Evolutionary conservation across 169 alveolate genomes (phyloP).

Genomic region (Plasmodium yoelii): DNA sequence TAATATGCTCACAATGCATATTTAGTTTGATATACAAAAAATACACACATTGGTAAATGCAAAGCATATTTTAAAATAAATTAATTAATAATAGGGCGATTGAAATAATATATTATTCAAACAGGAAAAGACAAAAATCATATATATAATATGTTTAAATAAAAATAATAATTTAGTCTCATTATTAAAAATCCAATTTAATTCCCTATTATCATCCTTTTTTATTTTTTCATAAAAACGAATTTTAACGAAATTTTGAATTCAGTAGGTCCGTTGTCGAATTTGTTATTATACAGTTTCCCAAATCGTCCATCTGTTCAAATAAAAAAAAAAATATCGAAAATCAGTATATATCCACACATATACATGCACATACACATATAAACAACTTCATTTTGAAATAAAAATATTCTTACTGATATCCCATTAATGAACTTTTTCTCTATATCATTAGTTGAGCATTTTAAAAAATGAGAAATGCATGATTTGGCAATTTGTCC

Average conservation of each 20-base stretch:
- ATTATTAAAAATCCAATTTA: too few species aligned
- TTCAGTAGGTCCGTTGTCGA: constrained; percentile 33
- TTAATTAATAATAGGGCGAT: neutral
- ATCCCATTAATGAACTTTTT: constrained; percentile 45
- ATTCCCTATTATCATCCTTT: constrained; percentile 3
- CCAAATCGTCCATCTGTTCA: constrained; percentile 60
- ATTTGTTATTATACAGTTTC: constrained; percentile 62
- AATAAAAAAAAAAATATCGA: neutral
- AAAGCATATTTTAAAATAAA: constrained; percentile 4
- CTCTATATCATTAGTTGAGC: constrained; percentile 44
- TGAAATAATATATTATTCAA: too few species aligned
- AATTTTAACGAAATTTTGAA: constrained; percentile 17
- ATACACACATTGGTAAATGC: neutral
- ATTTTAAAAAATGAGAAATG: constrained; percentile 39
- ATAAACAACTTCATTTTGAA: neutral
- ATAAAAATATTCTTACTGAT: constrained; percentile 16
- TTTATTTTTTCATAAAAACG: constrained; percentile 10
- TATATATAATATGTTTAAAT: too few species aligned
- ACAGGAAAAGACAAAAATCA: too few species aligned
- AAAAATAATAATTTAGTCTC: too few species aligned
- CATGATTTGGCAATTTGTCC: constrained; percentile 83
- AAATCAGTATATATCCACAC: neutral
- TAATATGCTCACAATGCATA: neutral
- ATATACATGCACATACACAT: neutral
- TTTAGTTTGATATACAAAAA: neutral